These are phyloP conservation scores for Gynochthodes officinalis DNA, from an alignment of 257 asterid species.

Conservation along the genomic window DNA sequence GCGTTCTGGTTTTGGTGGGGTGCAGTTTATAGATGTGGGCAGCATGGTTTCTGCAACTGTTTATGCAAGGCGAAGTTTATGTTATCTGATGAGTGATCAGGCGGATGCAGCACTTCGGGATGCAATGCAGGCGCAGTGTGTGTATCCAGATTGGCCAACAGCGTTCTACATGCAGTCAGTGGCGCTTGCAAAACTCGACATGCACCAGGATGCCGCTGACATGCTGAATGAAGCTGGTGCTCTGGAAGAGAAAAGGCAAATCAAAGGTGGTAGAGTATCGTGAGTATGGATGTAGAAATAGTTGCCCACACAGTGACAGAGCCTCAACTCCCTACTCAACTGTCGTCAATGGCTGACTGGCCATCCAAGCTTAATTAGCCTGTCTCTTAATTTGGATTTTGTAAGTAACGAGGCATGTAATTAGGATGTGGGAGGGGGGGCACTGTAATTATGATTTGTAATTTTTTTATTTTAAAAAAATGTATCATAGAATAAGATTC, in stretches of 20 bases:
- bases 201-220: slow-evolving; percentile 89
- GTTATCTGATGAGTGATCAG: slow-evolving; percentile 83
- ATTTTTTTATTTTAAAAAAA: too few relatives aligned
- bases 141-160: slow-evolving; percentile 85
- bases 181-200: slow-evolving; percentile 81
- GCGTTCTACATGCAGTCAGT: slow-evolving; percentile 95
- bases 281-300: slow-evolving; percentile 14
- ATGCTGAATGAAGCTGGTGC: slow-evolving; percentile 83
- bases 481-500: neutral
- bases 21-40: slow-evolving; percentile 77
- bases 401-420: neutral
- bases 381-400: too few relatives aligned
- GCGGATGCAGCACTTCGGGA: slow-evolving; percentile 83
- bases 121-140: slow-evolving; percentile 92
- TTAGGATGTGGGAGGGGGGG: neutral
- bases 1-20: too few relatives aligned
- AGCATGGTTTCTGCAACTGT: slow-evolving; percentile 91
- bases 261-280: slow-evolving; percentile 44
- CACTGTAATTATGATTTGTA: neutral
- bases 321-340: too few relatives aligned
- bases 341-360: too few relatives aligned
- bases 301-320: too few relatives aligned
- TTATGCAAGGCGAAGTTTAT: slow-evolving; percentile 74
- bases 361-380: too few relatives aligned
- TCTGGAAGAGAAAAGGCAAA: slow-evolving; percentile 67